phyloP scores from a whole-genome alignment of 192 early-diverging fungal species.

The Lobosporangium transversale region DNA sequence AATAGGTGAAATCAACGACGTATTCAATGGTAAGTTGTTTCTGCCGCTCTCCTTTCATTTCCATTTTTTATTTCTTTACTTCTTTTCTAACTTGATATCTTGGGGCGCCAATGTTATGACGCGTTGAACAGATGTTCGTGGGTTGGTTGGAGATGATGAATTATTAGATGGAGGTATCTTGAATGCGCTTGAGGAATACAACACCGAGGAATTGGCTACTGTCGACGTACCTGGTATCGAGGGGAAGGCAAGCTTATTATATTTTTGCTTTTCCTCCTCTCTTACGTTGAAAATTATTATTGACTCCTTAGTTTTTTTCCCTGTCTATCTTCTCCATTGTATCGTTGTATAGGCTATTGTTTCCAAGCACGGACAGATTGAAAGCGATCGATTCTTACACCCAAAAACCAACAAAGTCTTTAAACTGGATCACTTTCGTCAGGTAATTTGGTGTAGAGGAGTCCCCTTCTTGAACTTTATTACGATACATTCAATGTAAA shows the following conservation, averaged over 20 bases:
- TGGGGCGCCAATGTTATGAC: too few species aligned
- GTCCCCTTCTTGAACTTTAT: background rate
- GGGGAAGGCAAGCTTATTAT: slow-evolving; percentile 59
- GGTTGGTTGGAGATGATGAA: slow-evolving; percentile 82
- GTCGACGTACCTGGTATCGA: slow-evolving; percentile 74
- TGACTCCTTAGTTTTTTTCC: background rate
- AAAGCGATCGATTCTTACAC: slow-evolving; percentile 75
- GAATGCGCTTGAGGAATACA: slow-evolving; percentile 80
- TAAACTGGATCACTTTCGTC: slow-evolving; percentile 83
- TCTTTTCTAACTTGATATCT: too few species aligned
- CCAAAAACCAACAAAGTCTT: slow-evolving; percentile 77
- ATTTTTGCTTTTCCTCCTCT: too few species aligned
- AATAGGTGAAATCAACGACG: slow-evolving; percentile 90
- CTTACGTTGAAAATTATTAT: too few species aligned
- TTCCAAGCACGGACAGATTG: slow-evolving; percentile 76
- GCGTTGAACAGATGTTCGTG: slow-evolving; percentile 92
- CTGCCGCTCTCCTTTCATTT: background rate
- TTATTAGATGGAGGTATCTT: slow-evolving; percentile 74
- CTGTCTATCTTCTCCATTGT: background rate
- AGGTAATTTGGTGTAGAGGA: slow-evolving; percentile 30
- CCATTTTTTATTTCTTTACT: too few species aligned
- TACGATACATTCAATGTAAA: background rate
- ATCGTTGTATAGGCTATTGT: slow-evolving; percentile 70
- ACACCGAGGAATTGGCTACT: slow-evolving; percentile 83
- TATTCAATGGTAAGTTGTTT: slow-evolving; percentile 92